Evolutionary conservation across 495 filamentous ascomycete species (phyloP).

Genomic region (Tetracladium marchalianum): DNA sequence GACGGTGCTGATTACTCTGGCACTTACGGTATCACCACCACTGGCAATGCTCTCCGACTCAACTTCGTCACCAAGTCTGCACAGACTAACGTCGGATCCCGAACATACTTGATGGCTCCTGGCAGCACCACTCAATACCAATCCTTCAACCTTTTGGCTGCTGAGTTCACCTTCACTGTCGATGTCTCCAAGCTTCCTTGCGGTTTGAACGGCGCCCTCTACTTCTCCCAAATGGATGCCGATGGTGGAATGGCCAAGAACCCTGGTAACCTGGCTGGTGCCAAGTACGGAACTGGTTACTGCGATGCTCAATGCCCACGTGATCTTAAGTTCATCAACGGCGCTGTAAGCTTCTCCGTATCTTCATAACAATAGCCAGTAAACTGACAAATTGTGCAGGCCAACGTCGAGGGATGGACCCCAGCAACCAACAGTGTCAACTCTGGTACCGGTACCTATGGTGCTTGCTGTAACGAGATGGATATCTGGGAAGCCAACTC

Average conservation of each 20-base stretch:
- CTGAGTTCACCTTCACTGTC: slow-evolving; percentile 61
- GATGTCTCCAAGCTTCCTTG: slow-evolving; percentile 56
- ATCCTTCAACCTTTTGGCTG: slow-evolving; percentile 45
- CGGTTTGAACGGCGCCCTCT: slow-evolving; percentile 64
- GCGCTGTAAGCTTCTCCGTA: slow-evolving; percentile 28
- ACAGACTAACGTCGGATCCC: slow-evolving; percentile 42
- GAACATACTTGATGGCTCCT: slow-evolving; percentile 49
- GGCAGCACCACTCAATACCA: slow-evolving; percentile 41
- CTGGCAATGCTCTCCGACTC: slow-evolving; percentile 42
- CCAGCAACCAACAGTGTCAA: slow-evolving; percentile 36
- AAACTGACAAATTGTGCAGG: slow-evolving; percentile 32
- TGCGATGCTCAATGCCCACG: slow-evolving; percentile 64
- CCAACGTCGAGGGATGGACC: slow-evolving; percentile 42
- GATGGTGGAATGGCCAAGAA: slow-evolving; percentile 46
- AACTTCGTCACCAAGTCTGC: slow-evolving; percentile 38
- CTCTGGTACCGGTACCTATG: slow-evolving; percentile 45
- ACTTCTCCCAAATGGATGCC: slow-evolving; percentile 55
- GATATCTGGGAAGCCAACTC: slow-evolving; percentile 64
- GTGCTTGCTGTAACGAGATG: slow-evolving; percentile 60
- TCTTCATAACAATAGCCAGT: background rate
- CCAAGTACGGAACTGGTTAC: slow-evolving; percentile 65
- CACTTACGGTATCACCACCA: slow-evolving; percentile 47
- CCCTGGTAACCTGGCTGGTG: slow-evolving; percentile 54
- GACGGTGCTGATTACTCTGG: slow-evolving; percentile 49
- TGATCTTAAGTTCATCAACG: slow-evolving; percentile 60